Evolutionary conservation across 2,329 filamentous ascomycete species (phyloP), one percentile per base, ranked within the genome.

Genomic region (Sporothrix curviconia): DNA sequence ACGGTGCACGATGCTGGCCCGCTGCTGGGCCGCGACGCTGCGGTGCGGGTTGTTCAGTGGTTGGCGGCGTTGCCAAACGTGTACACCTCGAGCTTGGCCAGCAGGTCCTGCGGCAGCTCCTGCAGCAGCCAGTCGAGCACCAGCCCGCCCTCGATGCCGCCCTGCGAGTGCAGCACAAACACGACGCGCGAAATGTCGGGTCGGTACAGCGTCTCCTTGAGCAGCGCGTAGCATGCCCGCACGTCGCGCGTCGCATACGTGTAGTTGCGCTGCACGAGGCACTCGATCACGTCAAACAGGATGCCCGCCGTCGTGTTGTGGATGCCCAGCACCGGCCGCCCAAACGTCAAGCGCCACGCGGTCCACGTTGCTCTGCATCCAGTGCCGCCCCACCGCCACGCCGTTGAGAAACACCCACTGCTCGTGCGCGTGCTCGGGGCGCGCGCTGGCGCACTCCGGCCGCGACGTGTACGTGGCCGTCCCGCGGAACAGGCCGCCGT

Each of bases 321-420:
- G 12, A 92, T 82, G 25, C 88, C 89, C 1, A 83, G 75, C 4
- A 92, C 72, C 0, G 82, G 85, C 1, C 89, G 81, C 36, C 83
- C 81, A 67, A 92, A 92, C 0, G 85, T 90, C 47, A 84, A 70
- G n/a, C 0, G 87, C 83, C 4, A 92, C 74, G 1, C 86, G 80
- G 67, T 92, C 81, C 60, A 92, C 73, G 64, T 89, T 91, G 60
- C 74, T 79, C 69, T 85, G 81, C 63, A 90, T 75, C 84, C 87
- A 89, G 65, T 85, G 79, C 55, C 70, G 84, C 81, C 79, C 80
- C 34, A 78, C 78, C 9, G 79, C 82, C 28, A 91, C 82, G 1
- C 89, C 89, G 65, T 92, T 92, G 53, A 92, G 70, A 66, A 88
- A 92, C n/a, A 92, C 77, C 89, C 89, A 92, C 65, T 85, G 80